phyloP scores from a whole-genome alignment of 164 flowering plant genomes.

The Cinnamomum micranthum region DNA sequence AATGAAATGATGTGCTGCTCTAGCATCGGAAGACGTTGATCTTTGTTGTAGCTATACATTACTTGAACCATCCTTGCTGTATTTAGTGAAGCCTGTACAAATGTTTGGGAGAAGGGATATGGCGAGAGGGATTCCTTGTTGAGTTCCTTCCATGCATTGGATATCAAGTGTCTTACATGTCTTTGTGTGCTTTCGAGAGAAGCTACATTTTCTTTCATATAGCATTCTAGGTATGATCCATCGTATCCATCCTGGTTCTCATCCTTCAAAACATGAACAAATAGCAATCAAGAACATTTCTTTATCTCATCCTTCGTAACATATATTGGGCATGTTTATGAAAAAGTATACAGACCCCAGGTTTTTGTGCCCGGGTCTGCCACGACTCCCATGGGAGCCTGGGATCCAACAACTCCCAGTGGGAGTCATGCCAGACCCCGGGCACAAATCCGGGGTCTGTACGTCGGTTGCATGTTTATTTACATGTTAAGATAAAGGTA shows the following conservation, averaged over 20 bases:
- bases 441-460: too few species aligned
- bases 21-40: conserved; percentile 34
- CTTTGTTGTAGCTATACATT: conserved; percentile 42
- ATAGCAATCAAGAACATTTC: too few species aligned
- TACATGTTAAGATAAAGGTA: too few species aligned
- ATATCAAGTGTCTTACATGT: conserved; percentile 29
- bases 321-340: too few species aligned
- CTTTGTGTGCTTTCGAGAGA: conserved; percentile 22
- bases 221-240: conserved; percentile 52
- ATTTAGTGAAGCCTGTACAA: conserved; percentile 35
- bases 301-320: too few species aligned
- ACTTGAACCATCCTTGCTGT: conserved; percentile 47
- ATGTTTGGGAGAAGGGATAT: conserved; percentile 30
- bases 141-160: conserved; percentile 45
- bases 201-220: conserved; percentile 29
- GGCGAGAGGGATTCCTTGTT: conserved; percentile 39
- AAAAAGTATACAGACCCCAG: too few species aligned
- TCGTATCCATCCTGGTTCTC: conserved; percentile 55
- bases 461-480: too few species aligned
- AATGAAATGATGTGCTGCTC: conserved; percentile 21
- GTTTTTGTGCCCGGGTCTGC: too few species aligned
- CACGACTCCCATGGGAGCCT: too few species aligned
- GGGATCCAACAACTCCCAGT: too few species aligned
- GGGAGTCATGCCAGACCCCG: too few species aligned
- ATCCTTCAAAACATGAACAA: conserved; percentile 29